Evolutionary conservation across 306 rosid genomes (phyloP), one percentile per base, ranked within the genome.

Genomic region (Ammopiptanthus mongolicus): DNA sequence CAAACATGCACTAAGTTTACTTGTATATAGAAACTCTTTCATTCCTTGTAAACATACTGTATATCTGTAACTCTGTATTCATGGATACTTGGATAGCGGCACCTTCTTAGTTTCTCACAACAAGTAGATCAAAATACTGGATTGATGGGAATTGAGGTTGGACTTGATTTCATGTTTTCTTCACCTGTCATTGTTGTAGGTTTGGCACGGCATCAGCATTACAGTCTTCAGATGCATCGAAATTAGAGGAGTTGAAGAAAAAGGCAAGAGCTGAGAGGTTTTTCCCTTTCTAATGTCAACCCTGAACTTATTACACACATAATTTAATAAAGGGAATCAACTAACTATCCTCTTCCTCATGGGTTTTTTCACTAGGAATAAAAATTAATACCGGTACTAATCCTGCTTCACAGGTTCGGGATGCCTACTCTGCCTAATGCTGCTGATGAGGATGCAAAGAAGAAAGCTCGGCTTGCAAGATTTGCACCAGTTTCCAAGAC

Each of bases 261-360:
- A 91, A 91, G 77, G 95, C 92, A 50, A 89, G 97, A 77, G 92
- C 91, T 31, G 95, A 86, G 86, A 91, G 97, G 94, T 91, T 71
- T 55, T 62, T 58, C 65, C 19, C 8, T 52, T 67, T 47, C 65
- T 22, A 14, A 15, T 69, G 11, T 80, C 23, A 13, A 61, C 36
- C 14, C 33, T 46, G 60, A 17, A 34, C 9, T 60, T n/a, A 3
- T 60, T n/a, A 3, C 8, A 11, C 10, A 0, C 42, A 61, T 58
- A 44, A 17, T 14, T 17, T 19, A 4, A 31, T 31, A 1, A 75
- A 63, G 41, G 18, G 65, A 65, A 29, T 42, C 14, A 14, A 11
- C 23, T 11, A 33, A 8, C 33, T 31, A 6, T 25, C 51, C 5
- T 28, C n/a, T 3, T 52, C 31, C 48, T 44, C 39, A 42, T 7